A percentile compares a stretch with the other conserved stretches of the same genome.
Conservation (phyloP, 2,329 filamentous ascomycete genomes). For the Nemania sp. region DNA sequence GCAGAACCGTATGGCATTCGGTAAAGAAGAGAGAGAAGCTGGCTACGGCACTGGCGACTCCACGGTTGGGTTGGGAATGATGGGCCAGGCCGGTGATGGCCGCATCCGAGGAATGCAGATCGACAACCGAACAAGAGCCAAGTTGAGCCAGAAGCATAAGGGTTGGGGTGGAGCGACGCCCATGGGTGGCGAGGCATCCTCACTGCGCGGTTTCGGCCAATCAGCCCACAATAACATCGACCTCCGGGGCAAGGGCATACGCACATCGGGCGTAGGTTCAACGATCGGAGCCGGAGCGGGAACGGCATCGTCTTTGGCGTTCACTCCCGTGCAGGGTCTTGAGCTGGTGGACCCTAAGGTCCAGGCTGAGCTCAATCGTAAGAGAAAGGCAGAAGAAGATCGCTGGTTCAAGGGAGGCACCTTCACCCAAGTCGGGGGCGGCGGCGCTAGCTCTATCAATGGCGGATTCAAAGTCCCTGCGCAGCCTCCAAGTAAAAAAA, state of each 20-base stretch:
- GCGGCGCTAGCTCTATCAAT: constrained; percentile 43
- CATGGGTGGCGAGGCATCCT: constrained; percentile 72
- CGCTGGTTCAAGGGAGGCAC: constrained; percentile 97
- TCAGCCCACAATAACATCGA: constrained; percentile 66
- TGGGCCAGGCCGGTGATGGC: constrained; percentile 86
- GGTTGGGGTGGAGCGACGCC: constrained; percentile 83
- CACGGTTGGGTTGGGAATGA: constrained; percentile 92
- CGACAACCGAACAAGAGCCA: constrained; percentile 90
- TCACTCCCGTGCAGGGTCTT: constrained; percentile 91
- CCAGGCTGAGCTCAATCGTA: constrained; percentile 83
- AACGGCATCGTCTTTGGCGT: constrained; percentile 85
- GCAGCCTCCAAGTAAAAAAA: constrained; percentile 65
- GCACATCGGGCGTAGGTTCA: constrained; percentile 80
- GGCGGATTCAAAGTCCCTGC: constrained; percentile 80
- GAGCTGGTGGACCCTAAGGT: constrained; percentile 95
- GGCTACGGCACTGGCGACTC: constrained; percentile 86
- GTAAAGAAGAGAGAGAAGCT: constrained; percentile 91
- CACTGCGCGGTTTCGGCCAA: constrained; percentile 77
- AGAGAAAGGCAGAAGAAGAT: constrained; percentile 92
- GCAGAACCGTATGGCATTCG: constrained; percentile 94
- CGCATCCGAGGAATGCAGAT: constrained; percentile 86
- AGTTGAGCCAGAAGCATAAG: constrained; percentile 92
- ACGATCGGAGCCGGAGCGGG: constrained; percentile 68
- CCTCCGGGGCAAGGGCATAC: constrained; percentile 77
- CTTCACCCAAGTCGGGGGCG: constrained; percentile 78